Conservation (phyloP, 2,329 filamentous ascomycete species). For the Leptodontidium sp. region DNA sequence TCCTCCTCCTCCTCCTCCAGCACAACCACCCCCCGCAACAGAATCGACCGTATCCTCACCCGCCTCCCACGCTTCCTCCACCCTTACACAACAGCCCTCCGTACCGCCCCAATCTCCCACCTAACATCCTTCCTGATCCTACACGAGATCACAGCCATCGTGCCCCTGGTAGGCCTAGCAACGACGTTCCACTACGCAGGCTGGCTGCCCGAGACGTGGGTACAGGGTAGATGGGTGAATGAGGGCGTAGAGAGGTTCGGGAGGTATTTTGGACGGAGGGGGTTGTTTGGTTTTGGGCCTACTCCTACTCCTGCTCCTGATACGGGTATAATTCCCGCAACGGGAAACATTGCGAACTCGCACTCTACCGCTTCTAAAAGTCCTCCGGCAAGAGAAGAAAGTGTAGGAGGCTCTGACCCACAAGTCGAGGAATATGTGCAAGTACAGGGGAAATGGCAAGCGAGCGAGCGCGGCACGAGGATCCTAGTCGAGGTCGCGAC, state of each 20-base stretch:
- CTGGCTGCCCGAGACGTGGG: conserved; percentile 65
- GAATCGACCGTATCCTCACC: conserved; percentile 37
- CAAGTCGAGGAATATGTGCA: conserved; percentile 42
- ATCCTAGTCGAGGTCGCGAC: conserved; percentile 75
- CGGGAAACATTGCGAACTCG: too few species aligned
- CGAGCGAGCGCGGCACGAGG: conserved; percentile 49
- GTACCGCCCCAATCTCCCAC: conserved; percentile 81
- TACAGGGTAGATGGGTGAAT: conserved; percentile 24
- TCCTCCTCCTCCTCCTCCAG: conserved; percentile 20
- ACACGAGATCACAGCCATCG: conserved; percentile 88
- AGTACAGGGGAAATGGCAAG: conserved; percentile 35
- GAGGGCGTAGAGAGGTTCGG: conserved; percentile 74
- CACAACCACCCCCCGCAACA: conserved; percentile 17
- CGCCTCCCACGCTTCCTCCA: conserved; percentile 68
- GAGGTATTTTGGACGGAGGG: conserved; percentile 77
- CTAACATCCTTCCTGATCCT: conserved; percentile 86
- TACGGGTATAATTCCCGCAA: too few species aligned
- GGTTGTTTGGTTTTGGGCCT: conserved; percentile 74
- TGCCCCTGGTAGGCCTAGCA: conserved; percentile 79
- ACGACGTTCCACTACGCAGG: conserved; percentile 81
- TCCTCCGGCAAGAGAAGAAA: too few species aligned
- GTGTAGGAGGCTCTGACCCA: too few species aligned
- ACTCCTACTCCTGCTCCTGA: too few species aligned
- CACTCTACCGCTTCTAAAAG: too few species aligned
- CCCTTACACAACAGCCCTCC: conserved; percentile 73